Conservation (phyloP, 371 early-diverging fungal species). For the Mortierella sp. region DNA sequence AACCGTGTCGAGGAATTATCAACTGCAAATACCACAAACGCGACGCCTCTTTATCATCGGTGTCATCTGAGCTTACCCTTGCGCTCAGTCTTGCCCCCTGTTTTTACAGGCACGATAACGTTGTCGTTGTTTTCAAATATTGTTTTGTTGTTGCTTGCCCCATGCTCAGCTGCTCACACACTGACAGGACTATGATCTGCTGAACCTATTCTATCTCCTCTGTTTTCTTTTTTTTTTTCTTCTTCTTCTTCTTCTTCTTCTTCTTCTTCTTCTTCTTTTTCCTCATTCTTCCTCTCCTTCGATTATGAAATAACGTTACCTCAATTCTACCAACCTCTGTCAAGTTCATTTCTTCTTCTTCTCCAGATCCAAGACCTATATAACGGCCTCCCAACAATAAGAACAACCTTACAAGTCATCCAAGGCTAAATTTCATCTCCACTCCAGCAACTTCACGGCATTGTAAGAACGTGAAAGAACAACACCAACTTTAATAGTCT, state of each 20-base stretch:
- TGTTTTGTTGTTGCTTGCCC: not conserved
- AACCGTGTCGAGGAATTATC: too few species aligned
- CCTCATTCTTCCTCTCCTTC: not conserved
- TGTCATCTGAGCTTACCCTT: slow-evolving; percentile 4
- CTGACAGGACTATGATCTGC: slow-evolving; percentile 4
- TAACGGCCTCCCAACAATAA: not conserved
- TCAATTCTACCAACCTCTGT: not conserved
- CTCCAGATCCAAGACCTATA: not conserved
- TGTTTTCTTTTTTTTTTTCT: not conserved
- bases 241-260: not conserved
- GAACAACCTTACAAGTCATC: not conserved
- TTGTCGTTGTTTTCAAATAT: not conserved
- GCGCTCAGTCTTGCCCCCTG: not conserved
- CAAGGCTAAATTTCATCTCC: not conserved
- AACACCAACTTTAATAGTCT: not conserved
- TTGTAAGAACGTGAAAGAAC: not conserved
- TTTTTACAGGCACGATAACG: slow-evolving; percentile 7
- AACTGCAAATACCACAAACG: not conserved
- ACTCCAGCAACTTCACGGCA: not conserved
- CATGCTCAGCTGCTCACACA: slow-evolving; percentile 35
- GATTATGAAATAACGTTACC: not conserved
- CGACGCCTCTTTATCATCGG: not conserved
- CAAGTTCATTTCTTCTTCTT: not conserved
- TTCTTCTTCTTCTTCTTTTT: not conserved
- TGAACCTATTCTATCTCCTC: not conserved